Conservation (phyloP, 1,284 basidiomycete genomes). For the Irpex sp. region DNA sequence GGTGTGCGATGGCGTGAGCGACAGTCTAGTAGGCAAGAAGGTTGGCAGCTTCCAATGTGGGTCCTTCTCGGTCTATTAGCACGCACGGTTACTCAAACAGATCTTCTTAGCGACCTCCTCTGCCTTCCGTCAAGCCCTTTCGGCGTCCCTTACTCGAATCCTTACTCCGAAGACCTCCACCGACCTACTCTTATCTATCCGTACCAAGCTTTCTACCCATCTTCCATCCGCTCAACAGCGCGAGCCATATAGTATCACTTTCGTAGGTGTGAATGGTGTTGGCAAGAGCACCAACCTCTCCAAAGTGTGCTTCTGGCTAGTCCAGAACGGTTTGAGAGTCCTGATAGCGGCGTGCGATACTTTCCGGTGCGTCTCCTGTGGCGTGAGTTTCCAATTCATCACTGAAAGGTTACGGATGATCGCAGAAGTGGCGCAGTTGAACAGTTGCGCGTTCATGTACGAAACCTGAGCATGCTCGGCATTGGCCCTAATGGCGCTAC, state of each 20-base stretch:
- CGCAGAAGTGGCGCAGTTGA: conserved; percentile 92
- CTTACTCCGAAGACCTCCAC: conserved; percentile 96
- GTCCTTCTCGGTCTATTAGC: conserved; percentile 21
- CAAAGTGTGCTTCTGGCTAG: conserved; percentile 99
- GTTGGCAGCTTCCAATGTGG: conserved; percentile 83
- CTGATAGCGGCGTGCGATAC: conserved; percentile 99
- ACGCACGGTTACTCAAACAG: neutral
- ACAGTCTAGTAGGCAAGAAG: conserved; percentile 87
- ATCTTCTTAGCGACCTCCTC: conserved; percentile 21
- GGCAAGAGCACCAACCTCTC: conserved; percentile 98
- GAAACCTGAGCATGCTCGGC: conserved; percentile 89
- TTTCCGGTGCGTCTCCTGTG: conserved; percentile 61
- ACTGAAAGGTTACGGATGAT: neutral
- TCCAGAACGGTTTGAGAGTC: conserved; percentile 92
- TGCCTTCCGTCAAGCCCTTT: conserved; percentile 83
- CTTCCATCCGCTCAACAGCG: conserved; percentile 70
- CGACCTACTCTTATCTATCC: conserved; percentile 83
- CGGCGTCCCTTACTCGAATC: conserved; percentile 87
- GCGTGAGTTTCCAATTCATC: neutral
- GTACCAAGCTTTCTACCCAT: conserved; percentile 69
- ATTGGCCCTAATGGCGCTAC: conserved; percentile 52
- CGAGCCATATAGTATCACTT: conserved; percentile 90
- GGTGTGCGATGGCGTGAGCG: conserved; percentile 90
- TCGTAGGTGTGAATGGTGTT: conserved; percentile 99
- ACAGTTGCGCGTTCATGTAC: conserved; percentile 94